A percentile compares a stretch with the other conserved stretches of the same genome.
Conservation (phyloP, 192 early-diverging fungal genomes). For the Mortierella antarctica region DNA sequence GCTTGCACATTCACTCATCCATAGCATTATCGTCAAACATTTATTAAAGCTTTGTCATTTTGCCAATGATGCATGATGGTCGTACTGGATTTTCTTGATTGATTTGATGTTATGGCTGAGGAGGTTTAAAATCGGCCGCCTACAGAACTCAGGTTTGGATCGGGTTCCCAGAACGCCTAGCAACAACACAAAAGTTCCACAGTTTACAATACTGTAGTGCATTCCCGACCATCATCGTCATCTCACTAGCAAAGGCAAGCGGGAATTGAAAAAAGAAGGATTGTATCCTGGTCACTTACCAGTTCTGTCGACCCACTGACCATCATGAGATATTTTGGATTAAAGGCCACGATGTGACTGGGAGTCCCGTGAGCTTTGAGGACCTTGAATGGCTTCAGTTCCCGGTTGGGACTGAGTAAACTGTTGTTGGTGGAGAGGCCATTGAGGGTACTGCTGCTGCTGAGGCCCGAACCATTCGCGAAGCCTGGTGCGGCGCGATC, state of each 20-base stretch:
- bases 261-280: background rate
- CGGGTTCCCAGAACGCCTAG: constrained; percentile 52
- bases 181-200: background rate
- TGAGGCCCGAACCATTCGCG: constrained; percentile 2
- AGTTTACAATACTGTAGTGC: no score
- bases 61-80: no score
- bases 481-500: constrained; percentile 33
- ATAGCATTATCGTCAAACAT: background rate
- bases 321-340: constrained; percentile 82
- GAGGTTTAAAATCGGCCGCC: constrained; percentile 8
- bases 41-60: background rate
- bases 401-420: constrained; percentile 27
- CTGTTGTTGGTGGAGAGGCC: background rate
- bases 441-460: background rate
- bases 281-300: constrained; percentile 55
- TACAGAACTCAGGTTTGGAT: constrained; percentile 40
- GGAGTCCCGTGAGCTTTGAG: constrained; percentile 63
- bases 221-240: background rate
- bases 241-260: background rate
- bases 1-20: no score
- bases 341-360: constrained; percentile 72
- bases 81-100: background rate
- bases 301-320: constrained; percentile 72
- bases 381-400: constrained; percentile 51
- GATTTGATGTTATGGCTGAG: background rate